Evolutionary conservation across 2,329 filamentous ascomycete species (phyloP).

Genomic region (Verticillium nubilum): DNA sequence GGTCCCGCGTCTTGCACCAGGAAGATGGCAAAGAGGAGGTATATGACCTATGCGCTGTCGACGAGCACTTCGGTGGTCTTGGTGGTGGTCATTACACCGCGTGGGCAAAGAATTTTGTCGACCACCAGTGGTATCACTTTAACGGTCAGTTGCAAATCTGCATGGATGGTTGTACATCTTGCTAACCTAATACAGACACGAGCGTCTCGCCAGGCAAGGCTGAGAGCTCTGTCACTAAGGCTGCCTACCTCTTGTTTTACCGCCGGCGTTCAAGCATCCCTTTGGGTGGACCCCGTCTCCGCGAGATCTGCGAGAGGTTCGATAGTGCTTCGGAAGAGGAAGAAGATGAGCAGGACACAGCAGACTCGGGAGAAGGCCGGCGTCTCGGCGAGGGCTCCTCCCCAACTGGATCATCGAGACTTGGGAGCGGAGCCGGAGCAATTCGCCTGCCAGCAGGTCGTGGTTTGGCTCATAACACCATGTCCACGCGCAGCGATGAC

Average conservation of each 20-base stretch:
- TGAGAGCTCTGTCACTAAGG: conserved; percentile 60
- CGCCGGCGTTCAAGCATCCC: conserved; percentile 72
- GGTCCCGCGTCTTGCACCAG: conserved; percentile 69
- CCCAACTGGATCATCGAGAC: conserved; percentile 88
- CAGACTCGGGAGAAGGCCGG: conserved; percentile 70
- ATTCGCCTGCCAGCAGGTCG: conserved; percentile 59
- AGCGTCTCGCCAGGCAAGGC: conserved; percentile 60
- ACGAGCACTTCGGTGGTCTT: conserved; percentile 91
- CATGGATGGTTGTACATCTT: background rate
- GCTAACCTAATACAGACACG: conserved; percentile 60
- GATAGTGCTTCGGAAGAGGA: conserved; percentile 39
- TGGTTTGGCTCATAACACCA: conserved; percentile 45
- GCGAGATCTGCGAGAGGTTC: conserved; percentile 62
- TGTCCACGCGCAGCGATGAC: conserved; percentile 19
- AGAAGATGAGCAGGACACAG: conserved; percentile 40
- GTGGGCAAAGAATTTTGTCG: conserved; percentile 86
- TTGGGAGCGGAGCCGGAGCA: conserved; percentile 72
- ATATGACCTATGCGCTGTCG: conserved; percentile 92
- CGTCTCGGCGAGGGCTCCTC: conserved; percentile 80
- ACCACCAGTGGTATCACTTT: conserved; percentile 90
- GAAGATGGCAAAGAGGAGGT: conserved; percentile 77
- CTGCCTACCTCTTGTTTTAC: conserved; percentile 94
- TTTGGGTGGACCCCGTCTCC: conserved; percentile 73
- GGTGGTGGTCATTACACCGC: conserved; percentile 96
- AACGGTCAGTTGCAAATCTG: conserved; percentile 62